Base-by-base conservation (phyloP, 257 asterid species). In the Rubia yunnanensis region DNA sequence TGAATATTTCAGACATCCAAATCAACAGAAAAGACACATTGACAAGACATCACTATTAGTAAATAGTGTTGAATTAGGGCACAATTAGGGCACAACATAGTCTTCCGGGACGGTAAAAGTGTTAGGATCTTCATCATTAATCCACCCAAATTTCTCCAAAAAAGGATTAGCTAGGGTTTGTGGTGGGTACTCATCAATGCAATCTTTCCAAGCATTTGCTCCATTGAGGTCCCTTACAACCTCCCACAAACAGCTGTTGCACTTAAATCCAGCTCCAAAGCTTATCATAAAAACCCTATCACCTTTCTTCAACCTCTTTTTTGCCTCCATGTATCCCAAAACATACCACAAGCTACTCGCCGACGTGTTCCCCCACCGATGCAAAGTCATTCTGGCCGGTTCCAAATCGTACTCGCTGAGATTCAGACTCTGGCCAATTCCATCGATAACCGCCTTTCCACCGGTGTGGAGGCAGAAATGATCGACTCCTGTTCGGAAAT, bases 371-470 rank as follows among this genome's bases (percentile, higher is more conserved):
- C 99, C 99, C 34, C 89, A 87, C 44, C 99, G 65, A 62, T 92
- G 99, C n/a, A 92, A 62, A 22, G 99, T 89, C 99, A 92, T 92
- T 65, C 99, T 31, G 5, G 99, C 96, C 13, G 99, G 99, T 78
- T 92, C 99, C 20, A 92, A 76, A 27, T 92, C 99, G 26, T 80
- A 68, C 66, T 89, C 91, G 14, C 64, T 83, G 36, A 92, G 30
- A 0, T 68, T 67, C 50, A 92, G 27, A 23, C 64, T 89, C 79
- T 78, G 70, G 14, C 75, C 91, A 0, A 92, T 80, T 9, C 87
- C 89, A 13, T 92, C 95, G 8, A 92, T 89, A 70, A 92, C 99
- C 3, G 97, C 99, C 56, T 89, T 92, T 17, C 99, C 99, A 0
- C 99, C 99, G 0, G 99, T 89, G 73, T 92, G 99, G 4, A 92